Percentiles rank a stretch among this genome's conserved stretches.
phyloP scores from a whole-genome alignment of 2,329 filamentous ascomycete species.

The Rutstroemia sydowiana region DNA sequence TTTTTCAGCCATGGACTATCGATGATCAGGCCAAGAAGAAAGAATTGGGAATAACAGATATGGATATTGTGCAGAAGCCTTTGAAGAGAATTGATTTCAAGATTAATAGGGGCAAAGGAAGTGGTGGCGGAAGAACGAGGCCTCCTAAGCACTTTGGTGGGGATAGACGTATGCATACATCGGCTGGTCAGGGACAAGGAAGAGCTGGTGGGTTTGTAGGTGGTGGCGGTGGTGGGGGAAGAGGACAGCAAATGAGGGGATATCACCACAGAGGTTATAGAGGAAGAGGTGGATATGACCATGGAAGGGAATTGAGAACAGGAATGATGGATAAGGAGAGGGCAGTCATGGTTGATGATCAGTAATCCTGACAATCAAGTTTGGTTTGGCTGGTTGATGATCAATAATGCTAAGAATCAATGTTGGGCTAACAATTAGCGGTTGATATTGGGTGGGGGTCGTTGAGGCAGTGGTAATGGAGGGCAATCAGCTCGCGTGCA shows the following conservation, averaged over 20 bases:
- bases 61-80: constrained; percentile 61
- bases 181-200: constrained; percentile 24
- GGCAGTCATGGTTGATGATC: neutral
- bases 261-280: constrained; percentile 9
- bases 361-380: neutral
- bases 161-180: constrained; percentile 31
- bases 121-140: neutral
- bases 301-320: constrained; percentile 5
- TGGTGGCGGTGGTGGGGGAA: constrained; percentile 10
- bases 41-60: constrained; percentile 45
- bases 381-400: no score
- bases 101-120: constrained; percentile 33
- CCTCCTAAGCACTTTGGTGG: constrained; percentile 25
- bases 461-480: no score
- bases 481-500: no score
- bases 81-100: constrained; percentile 58
- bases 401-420: no score
- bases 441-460: no score
- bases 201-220: constrained; percentile 3
- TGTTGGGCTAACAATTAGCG: no score
- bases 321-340: constrained; percentile 11
- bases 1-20: constrained; percentile 67
- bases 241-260: neutral
- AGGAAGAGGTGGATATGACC: constrained; percentile 7
- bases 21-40: constrained; percentile 46